A percentile compares a stretch with the other conserved stretches of the same genome.
phyloP scores from a whole-genome alignment of 2,329 filamentous ascomycete species.

The Fusarium ramigenum region DNA sequence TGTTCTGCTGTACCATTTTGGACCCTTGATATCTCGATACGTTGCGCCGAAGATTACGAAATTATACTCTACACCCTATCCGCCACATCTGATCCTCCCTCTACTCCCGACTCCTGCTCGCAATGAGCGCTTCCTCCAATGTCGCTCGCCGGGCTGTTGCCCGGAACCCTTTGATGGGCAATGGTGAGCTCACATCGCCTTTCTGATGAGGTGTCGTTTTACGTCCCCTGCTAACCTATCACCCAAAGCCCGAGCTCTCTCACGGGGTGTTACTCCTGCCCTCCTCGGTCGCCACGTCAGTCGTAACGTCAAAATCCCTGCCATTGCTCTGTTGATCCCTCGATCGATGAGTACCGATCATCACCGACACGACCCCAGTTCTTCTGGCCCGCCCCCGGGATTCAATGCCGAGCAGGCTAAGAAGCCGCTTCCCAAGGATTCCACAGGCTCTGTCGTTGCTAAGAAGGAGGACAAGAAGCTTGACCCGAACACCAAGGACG shows the following conservation, averaged over 20 bases:
- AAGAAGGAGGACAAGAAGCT: slow-evolving; percentile 49
- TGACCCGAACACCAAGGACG: slow-evolving; percentile 26
- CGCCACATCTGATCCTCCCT: slow-evolving; percentile 10
- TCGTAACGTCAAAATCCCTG: slow-evolving; percentile 58
- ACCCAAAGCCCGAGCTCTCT: slow-evolving; percentile 55
- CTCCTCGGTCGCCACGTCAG: slow-evolving; percentile 58
- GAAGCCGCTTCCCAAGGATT: slow-evolving; percentile 76
- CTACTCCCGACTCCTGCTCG: slow-evolving; percentile 32
- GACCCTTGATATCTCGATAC: slow-evolving; percentile 15
- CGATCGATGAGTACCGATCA: slow-evolving; percentile 68
- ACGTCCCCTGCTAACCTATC: slow-evolving; percentile 38
- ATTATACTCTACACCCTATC: slow-evolving; percentile 7
- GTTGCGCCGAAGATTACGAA: slow-evolving; percentile 11
- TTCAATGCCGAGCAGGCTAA: slow-evolving; percentile 92
- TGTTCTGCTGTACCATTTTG: not conserved
- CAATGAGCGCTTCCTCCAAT: slow-evolving; percentile 66
- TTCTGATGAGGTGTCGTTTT: not conserved
- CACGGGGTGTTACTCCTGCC: slow-evolving; percentile 58
- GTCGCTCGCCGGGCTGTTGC: slow-evolving; percentile 64
- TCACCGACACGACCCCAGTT: slow-evolving; percentile 59
- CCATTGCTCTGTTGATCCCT: slow-evolving; percentile 67
- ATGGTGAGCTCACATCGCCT: slow-evolving; percentile 51
- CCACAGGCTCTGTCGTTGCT: slow-evolving; percentile 46
- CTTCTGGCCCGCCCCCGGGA: slow-evolving; percentile 80
- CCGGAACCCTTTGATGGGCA: slow-evolving; percentile 62